Conservation (phyloP, 2,329 filamentous ascomycete genomes). For the Cladosporium sp. region DNA sequence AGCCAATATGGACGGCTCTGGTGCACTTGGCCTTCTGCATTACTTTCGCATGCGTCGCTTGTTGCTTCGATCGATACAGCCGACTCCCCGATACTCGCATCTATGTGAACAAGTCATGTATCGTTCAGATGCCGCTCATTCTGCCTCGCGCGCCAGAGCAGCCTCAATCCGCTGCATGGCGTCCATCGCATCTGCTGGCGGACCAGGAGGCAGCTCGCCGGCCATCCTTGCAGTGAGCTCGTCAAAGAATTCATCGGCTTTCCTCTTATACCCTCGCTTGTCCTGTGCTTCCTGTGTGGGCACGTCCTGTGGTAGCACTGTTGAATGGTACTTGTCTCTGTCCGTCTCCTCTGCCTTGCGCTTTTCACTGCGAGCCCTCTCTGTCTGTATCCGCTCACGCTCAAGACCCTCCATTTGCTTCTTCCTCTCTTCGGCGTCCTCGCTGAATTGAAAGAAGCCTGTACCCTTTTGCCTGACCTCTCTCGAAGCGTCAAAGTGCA, state of each 20-base stretch:
- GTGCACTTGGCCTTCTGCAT: slow-evolving; percentile 7
- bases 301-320: slow-evolving; percentile 26
- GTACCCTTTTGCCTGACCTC: slow-evolving; percentile 88
- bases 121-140: not conserved
- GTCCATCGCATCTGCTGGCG: slow-evolving; percentile 19
- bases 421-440: slow-evolving; percentile 66
- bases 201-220: slow-evolving; percentile 10
- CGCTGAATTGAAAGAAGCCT: slow-evolving; percentile 88
- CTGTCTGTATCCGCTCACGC: slow-evolving; percentile 68
- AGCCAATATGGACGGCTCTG: not conserved
- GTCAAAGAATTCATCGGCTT: slow-evolving; percentile 73
- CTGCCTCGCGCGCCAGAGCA: slow-evolving; percentile 22
- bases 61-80: not conserved
- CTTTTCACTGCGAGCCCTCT: slow-evolving; percentile 62
- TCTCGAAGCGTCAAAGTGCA: slow-evolving; percentile 81
- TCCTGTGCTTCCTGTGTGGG: not conserved
- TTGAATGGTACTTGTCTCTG: slow-evolving; percentile 26
- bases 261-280: slow-evolving; percentile 52
- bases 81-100: not conserved
- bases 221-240: slow-evolving; percentile 49
- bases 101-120: not conserved
- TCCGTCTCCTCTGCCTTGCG: slow-evolving; percentile 57
- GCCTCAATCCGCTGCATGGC: slow-evolving; percentile 26
- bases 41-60: not conserved
- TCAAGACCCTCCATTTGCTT: slow-evolving; percentile 76